Percentiles rank a stretch among this genome's conserved stretches.
phyloP scores from a whole-genome alignment of 2,329 filamentous ascomycete species.

The Trichoderma sp. region DNA sequence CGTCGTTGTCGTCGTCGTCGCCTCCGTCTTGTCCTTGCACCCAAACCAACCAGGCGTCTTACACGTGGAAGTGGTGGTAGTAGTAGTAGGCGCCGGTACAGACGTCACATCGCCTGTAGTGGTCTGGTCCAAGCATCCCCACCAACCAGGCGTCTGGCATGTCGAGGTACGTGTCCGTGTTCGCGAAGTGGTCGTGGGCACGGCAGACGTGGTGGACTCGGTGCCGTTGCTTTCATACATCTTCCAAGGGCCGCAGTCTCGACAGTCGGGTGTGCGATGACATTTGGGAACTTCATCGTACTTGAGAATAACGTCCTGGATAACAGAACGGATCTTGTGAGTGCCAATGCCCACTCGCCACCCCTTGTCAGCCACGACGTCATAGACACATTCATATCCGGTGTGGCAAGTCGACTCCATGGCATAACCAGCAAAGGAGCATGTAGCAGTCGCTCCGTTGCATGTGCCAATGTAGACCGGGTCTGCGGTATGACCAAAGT shows the following conservation, averaged over 20 bases:
- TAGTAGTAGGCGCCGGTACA: slow-evolving; percentile 45
- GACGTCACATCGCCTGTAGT: slow-evolving; percentile 43
- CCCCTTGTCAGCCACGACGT: slow-evolving; percentile 87
- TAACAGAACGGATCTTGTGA: slow-evolving; percentile 87
- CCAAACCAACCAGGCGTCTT: slow-evolving; percentile 69
- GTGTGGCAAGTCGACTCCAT: slow-evolving; percentile 93
- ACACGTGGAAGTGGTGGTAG: slow-evolving; percentile 60
- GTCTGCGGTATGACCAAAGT: slow-evolving; percentile 95
- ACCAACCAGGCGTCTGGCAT: slow-evolving; percentile 92
- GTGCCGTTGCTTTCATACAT: slow-evolving; percentile 92
- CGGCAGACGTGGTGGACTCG: slow-evolving; percentile 69
- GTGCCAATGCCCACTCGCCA: slow-evolving; percentile 92
- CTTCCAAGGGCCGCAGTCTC: slow-evolving; percentile 92
- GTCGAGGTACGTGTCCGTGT: slow-evolving; percentile 82
- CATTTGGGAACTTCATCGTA: slow-evolving; percentile 84
- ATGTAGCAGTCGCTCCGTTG: slow-evolving; percentile 85
- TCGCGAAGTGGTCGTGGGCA: slow-evolving; percentile 60
- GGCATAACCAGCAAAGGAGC: slow-evolving; percentile 90
- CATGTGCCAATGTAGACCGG: slow-evolving; percentile 93
- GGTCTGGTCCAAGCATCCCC: slow-evolving; percentile 74
- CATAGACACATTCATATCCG: slow-evolving; percentile 85
- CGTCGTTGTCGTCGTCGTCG: slow-evolving; percentile 40
- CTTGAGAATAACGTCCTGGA: slow-evolving; percentile 80
- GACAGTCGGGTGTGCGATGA: slow-evolving; percentile 74
- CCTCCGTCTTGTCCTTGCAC: slow-evolving; percentile 56